Base-by-base conservation (phyloP, 257 asterid genomes). In the Lycium barbarum region DNA sequence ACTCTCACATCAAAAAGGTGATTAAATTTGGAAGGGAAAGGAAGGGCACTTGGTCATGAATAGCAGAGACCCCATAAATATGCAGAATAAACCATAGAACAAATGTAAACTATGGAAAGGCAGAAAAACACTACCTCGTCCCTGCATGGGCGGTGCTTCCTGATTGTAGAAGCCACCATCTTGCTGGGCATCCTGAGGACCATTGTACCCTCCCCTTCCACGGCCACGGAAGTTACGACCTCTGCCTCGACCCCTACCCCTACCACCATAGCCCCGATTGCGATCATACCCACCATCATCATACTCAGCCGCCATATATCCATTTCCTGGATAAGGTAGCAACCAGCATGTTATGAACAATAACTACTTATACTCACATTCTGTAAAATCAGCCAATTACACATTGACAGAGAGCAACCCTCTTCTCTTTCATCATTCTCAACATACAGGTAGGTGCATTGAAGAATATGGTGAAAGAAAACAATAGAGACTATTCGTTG, bases 211-310 rank as follows among this genome's bases (percentile, higher is more conserved):
- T 84, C 98, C 97, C 84, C 99, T 89, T 45, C 98, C 96, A 88
- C 97, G 94, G 82, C 98, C 95, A 84, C 94, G 98, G 88, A 87
- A 91, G 84, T 65, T 86, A 84, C 93, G 97, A 83, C 98, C 98
- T 87, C 98, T 87, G 54, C 98, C 98, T 33, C 98, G 92, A 22
- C 98, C 95, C 88, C 98, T 90, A 79, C 98, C 98, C 88, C 99
- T 90, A 54, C 92, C 84, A 74, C 92, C 84, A 74, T 87, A 93
- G 67, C 91, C 90, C 38, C 89, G 91, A 73, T 88, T 90, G 76
- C 89, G 85, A 67, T 93, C 98, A 86, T 90, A 96, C 83, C 94
- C 96, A 51, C 96, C 99, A 88, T 93, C 99, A 15, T 93, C 99
- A 53, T 89, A 90, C 84, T 94, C 98, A 1, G 79, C 89, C 26